phyloP scores from a whole-genome alignment of 164 flowering plant genomes.

The Macadamia tetraphylla region DNA sequence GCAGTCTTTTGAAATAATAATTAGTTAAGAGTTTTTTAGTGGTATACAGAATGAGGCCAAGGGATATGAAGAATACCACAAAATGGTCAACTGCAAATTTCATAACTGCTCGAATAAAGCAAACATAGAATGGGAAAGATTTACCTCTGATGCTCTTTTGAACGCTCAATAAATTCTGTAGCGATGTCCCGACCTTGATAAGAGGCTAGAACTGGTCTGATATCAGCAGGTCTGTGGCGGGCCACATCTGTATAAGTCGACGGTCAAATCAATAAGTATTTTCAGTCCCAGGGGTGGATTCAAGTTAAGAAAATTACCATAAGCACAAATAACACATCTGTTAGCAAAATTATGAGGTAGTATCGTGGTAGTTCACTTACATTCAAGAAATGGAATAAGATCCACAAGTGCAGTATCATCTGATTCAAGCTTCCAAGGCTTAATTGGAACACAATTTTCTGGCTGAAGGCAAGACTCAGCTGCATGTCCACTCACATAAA shows the following conservation, averaged over 20 bases:
- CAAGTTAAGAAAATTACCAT: not conserved
- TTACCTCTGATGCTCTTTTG: constrained; percentile 76
- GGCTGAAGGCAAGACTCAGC: constrained; percentile 73
- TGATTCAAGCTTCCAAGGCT: constrained; percentile 70
- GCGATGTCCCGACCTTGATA: constrained; percentile 73
- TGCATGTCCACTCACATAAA: constrained; percentile 87
- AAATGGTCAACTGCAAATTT: too few species aligned
- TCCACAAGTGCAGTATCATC: constrained; percentile 79
- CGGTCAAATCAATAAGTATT: not conserved
- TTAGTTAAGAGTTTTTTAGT: too few species aligned
- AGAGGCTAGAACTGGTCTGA: constrained; percentile 74
- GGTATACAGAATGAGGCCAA: too few species aligned
- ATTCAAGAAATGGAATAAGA: constrained; percentile 87
- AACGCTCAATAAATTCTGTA: constrained; percentile 76
- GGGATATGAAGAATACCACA: too few species aligned
- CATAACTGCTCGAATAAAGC: too few species aligned
- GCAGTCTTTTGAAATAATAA: too few species aligned
- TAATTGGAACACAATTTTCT: constrained; percentile 64
- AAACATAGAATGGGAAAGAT: too few species aligned
- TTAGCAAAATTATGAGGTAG: not conserved
- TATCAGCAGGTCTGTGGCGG: constrained; percentile 68
- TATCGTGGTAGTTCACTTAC: constrained; percentile 31
- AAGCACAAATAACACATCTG: not conserved
- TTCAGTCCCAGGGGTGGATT: not conserved
- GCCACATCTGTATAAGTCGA: constrained; percentile 60